A percentile compares a stretch with the other conserved stretches of the same genome.
phyloP scores from a whole-genome alignment of 495 filamentous ascomycete genomes.

The Aspergillus asperescens region DNA sequence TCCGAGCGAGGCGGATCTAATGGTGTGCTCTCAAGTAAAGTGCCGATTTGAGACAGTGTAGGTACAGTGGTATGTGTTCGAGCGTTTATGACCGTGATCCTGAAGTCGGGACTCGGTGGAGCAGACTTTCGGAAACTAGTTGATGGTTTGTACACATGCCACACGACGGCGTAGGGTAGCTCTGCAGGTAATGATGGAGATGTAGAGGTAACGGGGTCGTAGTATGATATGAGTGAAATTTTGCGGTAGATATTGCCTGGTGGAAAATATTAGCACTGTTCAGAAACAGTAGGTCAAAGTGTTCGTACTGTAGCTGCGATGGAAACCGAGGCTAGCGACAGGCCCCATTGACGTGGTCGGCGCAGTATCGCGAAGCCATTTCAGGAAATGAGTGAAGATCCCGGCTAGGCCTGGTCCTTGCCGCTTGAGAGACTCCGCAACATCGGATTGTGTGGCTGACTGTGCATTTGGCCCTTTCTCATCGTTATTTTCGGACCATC shows the following conservation, averaged over 20 bases:
- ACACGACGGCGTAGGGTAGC: conserved; percentile 63
- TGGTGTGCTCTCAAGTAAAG: conserved; percentile 63
- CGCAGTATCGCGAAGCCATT: conserved; percentile 29
- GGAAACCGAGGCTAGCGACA: conserved; percentile 67
- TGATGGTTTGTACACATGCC: conserved; percentile 74
- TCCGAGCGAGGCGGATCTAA: conserved; percentile 53
- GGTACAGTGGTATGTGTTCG: conserved; percentile 62
- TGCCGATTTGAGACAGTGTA: conserved; percentile 61
- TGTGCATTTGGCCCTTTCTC: conserved; percentile 14
- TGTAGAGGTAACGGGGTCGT: conserved; percentile 50
- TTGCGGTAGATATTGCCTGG: conserved; percentile 65
- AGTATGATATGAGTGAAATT: conserved; percentile 66
- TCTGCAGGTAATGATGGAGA: conserved; percentile 15
- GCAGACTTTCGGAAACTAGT: conserved; percentile 66
- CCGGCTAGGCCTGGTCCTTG: conserved; percentile 32
- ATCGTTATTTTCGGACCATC: conserved; percentile 36
- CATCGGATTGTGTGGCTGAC: conserved; percentile 1
- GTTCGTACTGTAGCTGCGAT: conserved; percentile 64
- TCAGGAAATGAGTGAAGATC: conserved; percentile 29
- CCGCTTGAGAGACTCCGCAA: conserved; percentile 2
- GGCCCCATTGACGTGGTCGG: conserved; percentile 53
- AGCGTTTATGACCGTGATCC: conserved; percentile 72
- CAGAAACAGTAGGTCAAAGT: background rate
- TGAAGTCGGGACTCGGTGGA: conserved; percentile 74
- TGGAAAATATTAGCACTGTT: background rate